A percentile compares a stretch with the other conserved stretches of the same genome.
Conservation (phyloP, 768 basidiomycete species). For the Tricholoma matsutake region DNA sequence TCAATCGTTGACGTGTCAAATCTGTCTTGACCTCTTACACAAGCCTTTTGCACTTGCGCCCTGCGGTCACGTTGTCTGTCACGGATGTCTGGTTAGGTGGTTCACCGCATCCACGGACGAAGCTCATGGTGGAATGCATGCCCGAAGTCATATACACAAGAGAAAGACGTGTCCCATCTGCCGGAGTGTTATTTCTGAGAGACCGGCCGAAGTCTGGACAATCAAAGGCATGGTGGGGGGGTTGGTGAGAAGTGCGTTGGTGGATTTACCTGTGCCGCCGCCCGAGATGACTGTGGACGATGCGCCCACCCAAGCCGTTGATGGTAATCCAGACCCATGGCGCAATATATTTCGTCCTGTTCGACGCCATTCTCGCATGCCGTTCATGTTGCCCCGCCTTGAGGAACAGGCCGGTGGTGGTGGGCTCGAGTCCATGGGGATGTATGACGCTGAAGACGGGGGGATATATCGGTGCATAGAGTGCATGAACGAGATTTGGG, state of each 20-base stretch:
- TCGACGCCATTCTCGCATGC: slow-evolving; percentile 16
- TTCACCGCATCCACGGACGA: slow-evolving; percentile 53
- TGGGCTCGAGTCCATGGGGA: slow-evolving; percentile 48
- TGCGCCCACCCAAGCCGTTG: slow-evolving; percentile 21
- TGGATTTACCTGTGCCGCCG: slow-evolving; percentile 26
- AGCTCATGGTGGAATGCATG: slow-evolving; percentile 31
- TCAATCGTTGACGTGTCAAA: slow-evolving; percentile 70
- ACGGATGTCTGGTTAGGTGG: slow-evolving; percentile 73
- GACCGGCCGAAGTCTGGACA: slow-evolving; percentile 70
- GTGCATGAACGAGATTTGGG: slow-evolving; percentile 78
- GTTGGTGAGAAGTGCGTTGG: slow-evolving; percentile 52
- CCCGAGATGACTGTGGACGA: slow-evolving; percentile 15
- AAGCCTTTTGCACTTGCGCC: slow-evolving; percentile 73
- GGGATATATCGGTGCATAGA: slow-evolving; percentile 74
- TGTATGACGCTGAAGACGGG: slow-evolving; percentile 72
- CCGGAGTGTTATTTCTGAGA: slow-evolving; percentile 52
- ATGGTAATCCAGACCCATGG: slow-evolving; percentile 55
- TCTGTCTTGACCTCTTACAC: slow-evolving; percentile 73
- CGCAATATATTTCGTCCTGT: slow-evolving; percentile 50
- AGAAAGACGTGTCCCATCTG: slow-evolving; percentile 76
- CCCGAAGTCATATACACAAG: slow-evolving; percentile 43
- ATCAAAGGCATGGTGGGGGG: slow-evolving; percentile 62
- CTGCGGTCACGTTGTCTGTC: slow-evolving; percentile 73
- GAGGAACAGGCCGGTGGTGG: slow-evolving; percentile 19
- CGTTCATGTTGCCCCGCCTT: slow-evolving; percentile 19